A percentile compares a stretch with the other conserved stretches of the same genome.
These are phyloP conservation scores for Russula emetica DNA, from an alignment of 768 basidiomycete genomes.

Conservation along the genomic window DNA sequence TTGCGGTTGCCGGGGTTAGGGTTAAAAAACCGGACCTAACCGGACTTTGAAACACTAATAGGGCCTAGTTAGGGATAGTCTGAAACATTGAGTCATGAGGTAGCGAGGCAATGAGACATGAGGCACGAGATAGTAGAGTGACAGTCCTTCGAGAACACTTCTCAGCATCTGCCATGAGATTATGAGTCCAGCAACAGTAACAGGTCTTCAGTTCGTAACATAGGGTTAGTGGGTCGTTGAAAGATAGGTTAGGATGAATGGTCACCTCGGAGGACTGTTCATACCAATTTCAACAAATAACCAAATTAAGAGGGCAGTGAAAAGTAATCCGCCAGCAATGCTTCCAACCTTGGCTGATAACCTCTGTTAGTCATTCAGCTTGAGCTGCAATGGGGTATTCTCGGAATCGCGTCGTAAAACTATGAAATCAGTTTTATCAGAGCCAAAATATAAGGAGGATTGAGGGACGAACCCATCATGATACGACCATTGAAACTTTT, in stretches of 20 bases:
- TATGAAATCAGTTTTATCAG: conserved; percentile 33
- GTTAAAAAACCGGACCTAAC: too few species aligned
- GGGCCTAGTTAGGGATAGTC: too few species aligned
- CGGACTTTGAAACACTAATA: too few species aligned
- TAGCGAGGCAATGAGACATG: too few species aligned
- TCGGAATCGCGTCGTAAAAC: conserved; percentile 84
- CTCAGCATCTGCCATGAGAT: too few species aligned
- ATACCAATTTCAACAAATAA: conserved; percentile 87
- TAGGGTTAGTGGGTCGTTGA: conserved; percentile 4
- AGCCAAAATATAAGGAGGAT: not conserved
- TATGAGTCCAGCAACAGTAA: too few species aligned
- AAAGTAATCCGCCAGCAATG: conserved; percentile 74
- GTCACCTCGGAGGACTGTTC: conserved; percentile 51
- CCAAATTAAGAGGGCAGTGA: conserved; percentile 81
- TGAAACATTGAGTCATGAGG: too few species aligned
- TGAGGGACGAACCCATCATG: conserved; percentile 78
- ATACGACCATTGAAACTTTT: conserved; percentile 95
- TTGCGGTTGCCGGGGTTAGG: too few species aligned
- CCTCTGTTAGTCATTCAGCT: conserved; percentile 90
- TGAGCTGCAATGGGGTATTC: conserved; percentile 89
- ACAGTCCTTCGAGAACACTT: too few species aligned
- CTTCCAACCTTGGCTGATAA: conserved; percentile 92
- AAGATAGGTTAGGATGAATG: not conserved
- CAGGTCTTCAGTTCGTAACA: too few species aligned
- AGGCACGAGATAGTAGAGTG: too few species aligned